Evolutionary conservation across 345 rosid genomes (phyloP).

Genomic region (Melaleuca quinquenervia): DNA sequence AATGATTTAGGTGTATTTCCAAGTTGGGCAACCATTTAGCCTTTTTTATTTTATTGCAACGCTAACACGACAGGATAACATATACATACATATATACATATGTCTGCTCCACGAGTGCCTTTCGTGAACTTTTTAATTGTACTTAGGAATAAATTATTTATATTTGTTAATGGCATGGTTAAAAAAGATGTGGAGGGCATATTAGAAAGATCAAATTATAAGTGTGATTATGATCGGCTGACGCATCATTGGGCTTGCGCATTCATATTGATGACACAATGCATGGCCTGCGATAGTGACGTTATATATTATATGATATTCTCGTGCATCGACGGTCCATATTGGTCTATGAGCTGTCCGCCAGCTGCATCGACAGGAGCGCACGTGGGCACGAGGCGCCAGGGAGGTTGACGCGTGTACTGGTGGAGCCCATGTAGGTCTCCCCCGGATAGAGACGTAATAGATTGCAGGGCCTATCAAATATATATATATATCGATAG

Average conservation of each 20-base stretch:
- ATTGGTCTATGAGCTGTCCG: not conserved
- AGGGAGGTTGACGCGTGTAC: not conserved
- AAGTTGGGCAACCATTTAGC: not conserved
- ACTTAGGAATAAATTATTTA: not conserved
- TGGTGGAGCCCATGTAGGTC: not conserved
- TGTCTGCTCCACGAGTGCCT: not conserved
- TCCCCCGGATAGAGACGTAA: not conserved
- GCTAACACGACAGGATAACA: not conserved
- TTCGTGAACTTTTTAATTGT: no score
- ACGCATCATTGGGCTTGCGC: not conserved
- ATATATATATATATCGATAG: no score
- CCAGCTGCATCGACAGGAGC: not conserved
- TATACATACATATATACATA: not conserved
- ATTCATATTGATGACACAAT: not conserved
- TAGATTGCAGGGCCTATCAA: no score
- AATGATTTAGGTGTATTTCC: no score
- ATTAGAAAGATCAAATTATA: not conserved
- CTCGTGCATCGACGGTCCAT: not conserved
- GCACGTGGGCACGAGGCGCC: not conserved
- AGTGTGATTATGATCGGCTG: not conserved
- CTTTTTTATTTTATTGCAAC: not conserved
- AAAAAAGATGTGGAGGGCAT: not conserved
- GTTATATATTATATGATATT: not conserved
- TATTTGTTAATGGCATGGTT: not conserved
- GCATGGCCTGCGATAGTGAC: not conserved